Base-by-base conservation (phyloP, 2,329 filamentous ascomycete genomes). In the Herpotrichia juniperi region DNA sequence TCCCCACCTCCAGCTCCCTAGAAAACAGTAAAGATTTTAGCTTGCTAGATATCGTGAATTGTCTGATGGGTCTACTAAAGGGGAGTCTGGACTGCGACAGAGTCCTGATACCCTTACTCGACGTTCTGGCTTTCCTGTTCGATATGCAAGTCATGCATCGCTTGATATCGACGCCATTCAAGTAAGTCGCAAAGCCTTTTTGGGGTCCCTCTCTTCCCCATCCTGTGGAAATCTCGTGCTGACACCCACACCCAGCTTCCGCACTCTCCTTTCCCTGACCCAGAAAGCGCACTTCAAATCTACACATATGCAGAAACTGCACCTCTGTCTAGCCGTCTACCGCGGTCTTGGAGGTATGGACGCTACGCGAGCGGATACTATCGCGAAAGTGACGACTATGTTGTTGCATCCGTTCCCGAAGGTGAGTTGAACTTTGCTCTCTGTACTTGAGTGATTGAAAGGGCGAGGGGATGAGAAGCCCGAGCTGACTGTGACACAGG, bases 221-320 rank as follows among this genome's bases (percentile, higher is more conserved):
- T n/a, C n/a, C n/a, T n/a, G n/a, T n/a, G n/a, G n/a, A n/a, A n/a
- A n/a, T n/a, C n/a, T n/a, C n/a, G n/a, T 45, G 44, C 44, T 59
- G 21, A 57, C 22, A 58, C 16, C 30, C 19, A 21, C 39, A 24
- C 22, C 10, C 49, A 79, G 80, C 49, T 83, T 82, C 67, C 84
- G 84, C 54, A 79, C 73, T 6, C 75, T 96, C 2, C 91, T 92
- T 53, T 78, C 86, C 6, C 79, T 86, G 30, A 84, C 88, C 3
- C 91, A 96, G 66, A 91, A 88, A 72, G 83, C 89, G 0, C 89
- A 93, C 57, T 93, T 89, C 77, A 93, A 93, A 74, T 89, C 88
- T 1, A 86, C 88, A 17, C 94, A 91, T 69, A 84, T 96, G 37
- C 84, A 87, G 45, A 93, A 94, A 71, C 80, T 97, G 1, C 84